A percentile compares a stretch with the other conserved stretches of the same genome.
These are phyloP conservation scores for Pleurotus cornucopiae DNA, from an alignment of 768 basidiomycete genomes.

Conservation along the genomic window DNA sequence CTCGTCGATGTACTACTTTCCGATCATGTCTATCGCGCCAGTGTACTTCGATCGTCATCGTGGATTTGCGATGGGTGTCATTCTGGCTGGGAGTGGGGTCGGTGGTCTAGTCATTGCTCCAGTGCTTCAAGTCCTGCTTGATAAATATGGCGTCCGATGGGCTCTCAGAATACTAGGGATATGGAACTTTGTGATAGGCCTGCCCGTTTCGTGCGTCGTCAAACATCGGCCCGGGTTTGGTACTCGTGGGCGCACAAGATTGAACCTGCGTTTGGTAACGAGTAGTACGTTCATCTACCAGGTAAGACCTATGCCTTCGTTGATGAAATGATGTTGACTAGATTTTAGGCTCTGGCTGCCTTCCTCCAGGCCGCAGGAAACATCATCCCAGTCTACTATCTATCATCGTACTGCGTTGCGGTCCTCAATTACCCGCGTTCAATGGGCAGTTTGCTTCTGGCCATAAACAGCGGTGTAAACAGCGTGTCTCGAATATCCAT, in stretches of 20 bases:
- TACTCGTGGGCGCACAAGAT: constrained; percentile 20
- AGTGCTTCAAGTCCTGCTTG: constrained; percentile 29
- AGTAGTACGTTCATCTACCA: constrained; percentile 38
- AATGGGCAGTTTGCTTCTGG: constrained; percentile 33
- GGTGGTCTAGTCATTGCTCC: constrained; percentile 42
- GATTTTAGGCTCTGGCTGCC: constrained; percentile 29
- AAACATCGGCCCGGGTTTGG: constrained; percentile 20
- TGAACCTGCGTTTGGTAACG: constrained; percentile 31
- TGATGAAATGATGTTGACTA: no score
- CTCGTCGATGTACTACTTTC: constrained; percentile 40
- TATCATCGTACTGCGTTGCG: constrained; percentile 35
- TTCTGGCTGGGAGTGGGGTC: constrained; percentile 35
- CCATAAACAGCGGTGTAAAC: constrained; percentile 39
- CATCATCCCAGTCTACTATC: constrained; percentile 38
- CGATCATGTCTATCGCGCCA: constrained; percentile 37
- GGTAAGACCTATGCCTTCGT: constrained; percentile 14
- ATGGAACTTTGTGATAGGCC: constrained; percentile 33
- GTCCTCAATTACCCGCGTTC: constrained; percentile 32
- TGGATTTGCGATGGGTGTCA: constrained; percentile 39
- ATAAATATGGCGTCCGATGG: constrained; percentile 28
- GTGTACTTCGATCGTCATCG: constrained; percentile 39
- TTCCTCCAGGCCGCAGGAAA: constrained; percentile 42
- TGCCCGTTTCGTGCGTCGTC: constrained; percentile 32
- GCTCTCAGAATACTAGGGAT: constrained; percentile 35
- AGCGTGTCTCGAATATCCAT: constrained; percentile 34